Evolutionary conservation across 2,329 filamentous ascomycete species (phyloP).

Genomic region (Talaromyces rugulosus): DNA sequence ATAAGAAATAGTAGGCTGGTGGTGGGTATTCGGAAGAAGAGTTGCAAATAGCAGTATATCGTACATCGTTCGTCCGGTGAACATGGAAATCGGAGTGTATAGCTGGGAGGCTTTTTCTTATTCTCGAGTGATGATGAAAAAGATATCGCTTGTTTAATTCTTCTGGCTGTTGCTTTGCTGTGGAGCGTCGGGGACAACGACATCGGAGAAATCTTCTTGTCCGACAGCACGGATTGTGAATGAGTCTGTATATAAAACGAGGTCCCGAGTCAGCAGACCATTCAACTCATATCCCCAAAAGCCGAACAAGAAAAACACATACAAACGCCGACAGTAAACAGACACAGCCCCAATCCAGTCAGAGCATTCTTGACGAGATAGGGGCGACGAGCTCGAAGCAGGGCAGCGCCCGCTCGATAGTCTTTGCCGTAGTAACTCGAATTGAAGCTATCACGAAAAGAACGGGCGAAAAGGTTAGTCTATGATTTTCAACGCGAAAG

Average conservation of each 20-base stretch:
- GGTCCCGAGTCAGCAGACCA: neutral
- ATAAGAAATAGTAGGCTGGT: neutral
- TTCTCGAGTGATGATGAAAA: too few relatives aligned
- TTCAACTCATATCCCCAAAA: neutral
- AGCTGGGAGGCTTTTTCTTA: neutral
- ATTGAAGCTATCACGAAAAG: constrained; percentile 47
- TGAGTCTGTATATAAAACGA: constrained; percentile 47
- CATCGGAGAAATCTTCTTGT: constrained; percentile 95
- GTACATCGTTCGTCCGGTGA: neutral
- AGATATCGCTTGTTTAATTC: neutral
- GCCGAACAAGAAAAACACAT: constrained; percentile 40
- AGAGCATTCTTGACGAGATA: constrained; percentile 87
- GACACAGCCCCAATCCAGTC: constrained; percentile 70
- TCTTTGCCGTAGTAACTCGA: constrained; percentile 90
- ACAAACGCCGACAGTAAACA: constrained; percentile 84
- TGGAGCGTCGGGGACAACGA: constrained; percentile 77
- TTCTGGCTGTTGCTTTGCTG: constrained; percentile 22
- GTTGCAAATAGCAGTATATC: neutral
- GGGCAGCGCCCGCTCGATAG: constrained; percentile 78
- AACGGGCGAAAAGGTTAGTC: neutral
- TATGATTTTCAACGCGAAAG: neutral
- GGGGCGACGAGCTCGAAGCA: constrained; percentile 85
- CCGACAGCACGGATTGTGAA: constrained; percentile 80
- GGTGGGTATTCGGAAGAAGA: neutral
- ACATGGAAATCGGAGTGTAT: neutral